Base-by-base conservation (phyloP, 768 basidiomycete genomes). In the Rhizopogon rudus region DNA sequence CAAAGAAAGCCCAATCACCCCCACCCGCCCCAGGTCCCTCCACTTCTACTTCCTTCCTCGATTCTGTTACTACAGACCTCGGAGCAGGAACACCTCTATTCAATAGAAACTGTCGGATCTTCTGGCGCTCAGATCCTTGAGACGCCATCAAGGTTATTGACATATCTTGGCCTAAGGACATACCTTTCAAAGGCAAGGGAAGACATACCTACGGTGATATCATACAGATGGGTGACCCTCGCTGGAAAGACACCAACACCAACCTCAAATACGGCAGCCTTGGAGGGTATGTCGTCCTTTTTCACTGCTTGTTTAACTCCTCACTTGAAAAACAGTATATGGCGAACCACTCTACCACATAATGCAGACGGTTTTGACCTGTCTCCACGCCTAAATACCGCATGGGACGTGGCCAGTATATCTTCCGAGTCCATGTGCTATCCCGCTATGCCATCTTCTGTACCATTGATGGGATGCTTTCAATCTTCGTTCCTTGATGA, bases 101-200 rank as follows among this genome's bases (percentile, higher is more conserved):
- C 78, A 45, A 78, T 87, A 59, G 82, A 80, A 63, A 91, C 89
- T 0, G 64, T 73, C 3, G 76, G 77, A 53, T 76, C 81, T 1
- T 72, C 42, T 77, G 76, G 58, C 80, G 88, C 49, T 74, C 77
- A 31, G 82, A 84, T 63, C 74, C 75, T 6, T 77, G 74, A 69
- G 75, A 79, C 40, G 72, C 77, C 13, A 75, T 78, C 44, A 82
- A 75, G 53, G 78, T 80, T 45, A 83, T 85, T 1, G 77, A 80
- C 49, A 76, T 91, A 33, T 78, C 79, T 54, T 91, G 89, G 88
- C 86, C 88, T 16, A 73, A 72, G 59, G 67, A 72, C 10, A 64
- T 76, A 1, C 77, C 81, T 3, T 65, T 73, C 56, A 84, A 81
- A 53, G 74, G 75, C 20, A 83, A 82, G 67, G 74, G 75, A 25